phyloP scores from a whole-genome alignment of 176 grass and related monocot species.

The Rhynchospora pubera region DNA sequence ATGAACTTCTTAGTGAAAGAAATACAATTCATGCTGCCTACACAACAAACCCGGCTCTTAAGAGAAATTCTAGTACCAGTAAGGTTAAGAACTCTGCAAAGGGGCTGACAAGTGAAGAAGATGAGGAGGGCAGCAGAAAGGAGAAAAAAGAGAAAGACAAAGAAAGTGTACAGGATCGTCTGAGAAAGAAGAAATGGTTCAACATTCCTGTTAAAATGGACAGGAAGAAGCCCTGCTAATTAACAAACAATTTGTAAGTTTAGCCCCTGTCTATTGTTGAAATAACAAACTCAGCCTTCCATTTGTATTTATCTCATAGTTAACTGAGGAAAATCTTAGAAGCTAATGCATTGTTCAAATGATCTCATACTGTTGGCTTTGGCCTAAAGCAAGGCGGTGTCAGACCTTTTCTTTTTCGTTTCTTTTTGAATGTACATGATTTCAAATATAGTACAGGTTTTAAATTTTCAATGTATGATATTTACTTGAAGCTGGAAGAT shows the following conservation, averaged over 20 bases:
- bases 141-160: constrained; percentile 55
- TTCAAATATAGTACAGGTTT: background rate
- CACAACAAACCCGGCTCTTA: constrained; percentile 55
- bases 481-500: background rate
- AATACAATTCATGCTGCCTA: constrained; percentile 80
- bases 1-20: constrained; percentile 75
- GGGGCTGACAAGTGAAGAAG: constrained; percentile 32
- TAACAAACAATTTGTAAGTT: constrained; percentile 18
- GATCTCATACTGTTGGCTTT: background rate
- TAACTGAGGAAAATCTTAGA: constrained; percentile 12
- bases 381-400: background rate
- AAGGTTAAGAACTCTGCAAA: constrained; percentile 53
- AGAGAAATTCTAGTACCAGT: constrained; percentile 57
- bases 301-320: background rate
- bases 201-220: constrained; percentile 91
- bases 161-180: constrained; percentile 46
- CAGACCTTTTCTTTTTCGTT: background rate
- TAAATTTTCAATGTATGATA: background rate
- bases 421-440: background rate
- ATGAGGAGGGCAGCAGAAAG: constrained; percentile 25
- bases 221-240: constrained; percentile 80
- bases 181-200: constrained; percentile 74
- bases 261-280: background rate
- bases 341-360: background rate
- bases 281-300: background rate